phyloP scores from a whole-genome alignment of 78 protist species.

The Bigelowiella natans region DNA sequence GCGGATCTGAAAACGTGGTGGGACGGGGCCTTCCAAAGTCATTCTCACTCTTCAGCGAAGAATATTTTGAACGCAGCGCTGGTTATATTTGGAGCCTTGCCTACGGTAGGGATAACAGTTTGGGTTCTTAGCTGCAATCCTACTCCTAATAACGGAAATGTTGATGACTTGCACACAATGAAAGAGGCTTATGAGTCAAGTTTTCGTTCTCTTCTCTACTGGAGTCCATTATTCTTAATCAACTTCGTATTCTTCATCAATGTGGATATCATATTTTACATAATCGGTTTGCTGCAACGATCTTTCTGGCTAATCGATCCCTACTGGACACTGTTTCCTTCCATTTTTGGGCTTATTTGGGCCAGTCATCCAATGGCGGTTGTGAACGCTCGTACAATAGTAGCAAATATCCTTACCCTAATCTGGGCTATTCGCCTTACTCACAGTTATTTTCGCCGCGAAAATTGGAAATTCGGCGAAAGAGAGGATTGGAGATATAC shows the following conservation, averaged over 20 bases:
- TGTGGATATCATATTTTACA: conserved; percentile 11
- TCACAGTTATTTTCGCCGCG: conserved; percentile 9
- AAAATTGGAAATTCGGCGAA: neutral
- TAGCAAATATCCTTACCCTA: neutral
- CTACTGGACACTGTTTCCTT: conserved; percentile 28
- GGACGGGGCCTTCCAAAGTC: neutral
- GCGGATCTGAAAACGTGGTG: too few relatives aligned
- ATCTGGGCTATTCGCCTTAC: neutral
- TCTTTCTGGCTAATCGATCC: conserved; percentile 32
- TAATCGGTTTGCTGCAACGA: conserved; percentile 10
- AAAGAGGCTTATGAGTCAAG: neutral
- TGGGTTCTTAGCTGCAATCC: too few relatives aligned
- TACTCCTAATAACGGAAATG: neutral
- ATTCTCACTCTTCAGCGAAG: neutral
- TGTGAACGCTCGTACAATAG: too few relatives aligned
- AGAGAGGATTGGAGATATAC: conserved; percentile 20
- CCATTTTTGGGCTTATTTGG: neutral
- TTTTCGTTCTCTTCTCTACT: neutral
- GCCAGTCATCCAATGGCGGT: neutral
- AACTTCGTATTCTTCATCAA: conserved; percentile 31
- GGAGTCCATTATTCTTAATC: neutral
- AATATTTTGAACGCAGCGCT: neutral
- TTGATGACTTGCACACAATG: neutral
- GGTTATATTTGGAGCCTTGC: neutral
- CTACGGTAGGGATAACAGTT: neutral